Evolutionary conservation across 805 yeast species (phyloP), one percentile per base, ranked within the genome.

Genomic region (Phaffomyces antillensis): DNA sequence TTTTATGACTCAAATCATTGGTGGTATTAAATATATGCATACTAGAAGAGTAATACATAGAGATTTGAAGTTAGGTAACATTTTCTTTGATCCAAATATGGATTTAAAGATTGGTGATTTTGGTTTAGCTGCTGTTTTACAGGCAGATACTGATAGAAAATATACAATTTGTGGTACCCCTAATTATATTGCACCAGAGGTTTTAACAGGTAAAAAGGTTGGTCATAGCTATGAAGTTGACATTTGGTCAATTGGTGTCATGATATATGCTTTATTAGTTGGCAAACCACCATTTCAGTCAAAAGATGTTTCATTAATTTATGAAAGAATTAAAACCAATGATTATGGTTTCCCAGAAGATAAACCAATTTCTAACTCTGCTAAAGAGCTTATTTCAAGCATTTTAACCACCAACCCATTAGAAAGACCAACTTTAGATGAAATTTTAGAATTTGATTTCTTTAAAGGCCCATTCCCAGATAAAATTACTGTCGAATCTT

Each of bases 251-350:
- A 80, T 89, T 52, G 99, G 99, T 49, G 86, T 93, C 47, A 93
- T 93, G 88, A 75, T 93, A 72, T 93, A 83, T 61, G 97, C 99
- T 9, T 75, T 93, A 66, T 71, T 93, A 41, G 73, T 85, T 47
- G 98, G 98, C 33, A 89, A 88, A 63, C 99, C 99, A 13, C 99
- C 99, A 1, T 93, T 93, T 70, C 99, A 93, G 68, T 87, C 96
- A 33, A 87, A 88, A 60, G 96, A 90, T 62, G 96, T 93, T 39
- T 83, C 88, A 56, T 79, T 83, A 45, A 93, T 93, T 52, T 93
- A 93, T 66, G 95, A 88, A 59, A 77, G 96, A 67, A 93, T 93
- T 62, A 88, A 89, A 64, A 73, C 75, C 46, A 82, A 83, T 47
- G 95, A 88, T 49, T 88, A 80, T 61, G 65, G 67, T 34, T 91